Conservation (phyloP, 2,329 filamentous ascomycete genomes). For the Apiospora malaysiana region DNA sequence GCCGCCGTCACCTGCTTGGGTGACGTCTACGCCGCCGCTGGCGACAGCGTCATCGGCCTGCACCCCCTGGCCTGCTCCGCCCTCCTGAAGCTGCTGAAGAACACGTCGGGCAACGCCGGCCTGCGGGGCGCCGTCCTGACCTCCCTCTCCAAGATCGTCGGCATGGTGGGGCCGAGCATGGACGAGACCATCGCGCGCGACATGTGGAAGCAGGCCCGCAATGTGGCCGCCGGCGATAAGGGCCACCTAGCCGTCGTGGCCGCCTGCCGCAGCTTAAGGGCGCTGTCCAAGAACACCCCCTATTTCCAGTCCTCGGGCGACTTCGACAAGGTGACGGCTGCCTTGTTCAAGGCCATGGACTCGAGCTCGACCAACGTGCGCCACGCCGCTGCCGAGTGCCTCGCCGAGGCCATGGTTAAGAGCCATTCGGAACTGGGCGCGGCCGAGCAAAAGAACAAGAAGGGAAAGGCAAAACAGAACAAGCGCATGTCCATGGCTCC, state of each 20-base stretch:
- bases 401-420: conserved; percentile 84
- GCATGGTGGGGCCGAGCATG: conserved; percentile 76
- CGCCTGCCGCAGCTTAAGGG: conserved; percentile 79
- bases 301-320: conserved; percentile 90
- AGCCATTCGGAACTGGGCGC: conserved; percentile 70
- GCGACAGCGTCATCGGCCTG: conserved; percentile 88
- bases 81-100: conserved; percentile 80
- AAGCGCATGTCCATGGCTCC: conserved; percentile 67
- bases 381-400: conserved; percentile 83
- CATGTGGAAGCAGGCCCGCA: conserved; percentile 90
- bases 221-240: conserved; percentile 78
- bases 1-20: conserved; percentile 87
- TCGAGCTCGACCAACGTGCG: conserved; percentile 76
- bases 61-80: conserved; percentile 76
- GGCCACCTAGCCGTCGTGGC: conserved; percentile 79
- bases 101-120: conserved; percentile 79
- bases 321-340: conserved; percentile 84
- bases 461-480: conserved; percentile 64
- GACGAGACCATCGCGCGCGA: conserved; percentile 88
- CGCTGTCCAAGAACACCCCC: conserved; percentile 71
- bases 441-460: conserved; percentile 59
- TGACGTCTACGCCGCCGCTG: conserved; percentile 87
- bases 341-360: conserved; percentile 87
- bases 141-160: conserved; percentile 76
- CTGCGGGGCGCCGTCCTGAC: conserved; percentile 79